These are phyloP conservation scores for Xylariaceae sp. DNA, from an alignment of 2,329 filamentous ascomycete genomes.

Conservation along the genomic window DNA sequence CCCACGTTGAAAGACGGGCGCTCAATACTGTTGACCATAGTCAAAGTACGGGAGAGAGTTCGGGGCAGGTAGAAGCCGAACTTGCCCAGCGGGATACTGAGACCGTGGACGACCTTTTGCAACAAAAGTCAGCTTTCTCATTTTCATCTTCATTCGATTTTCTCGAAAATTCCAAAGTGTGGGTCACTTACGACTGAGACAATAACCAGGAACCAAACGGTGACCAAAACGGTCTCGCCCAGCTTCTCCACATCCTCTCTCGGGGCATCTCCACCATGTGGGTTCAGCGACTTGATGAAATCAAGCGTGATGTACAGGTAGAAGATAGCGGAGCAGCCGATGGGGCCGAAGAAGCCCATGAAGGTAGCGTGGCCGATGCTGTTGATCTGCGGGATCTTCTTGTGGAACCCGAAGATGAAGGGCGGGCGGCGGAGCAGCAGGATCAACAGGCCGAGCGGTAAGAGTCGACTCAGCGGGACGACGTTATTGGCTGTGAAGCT, in stretches of 20 bases:
- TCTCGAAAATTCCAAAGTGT: neutral
- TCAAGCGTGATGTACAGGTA: conserved; percentile 79
- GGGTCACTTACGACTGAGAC: conserved; percentile 67
- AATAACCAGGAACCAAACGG: conserved; percentile 82
- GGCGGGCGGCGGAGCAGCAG: conserved; percentile 73
- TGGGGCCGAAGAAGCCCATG: conserved; percentile 88
- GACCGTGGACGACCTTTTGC: conserved; percentile 65
- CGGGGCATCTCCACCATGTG: conserved; percentile 48
- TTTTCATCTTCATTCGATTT: neutral
- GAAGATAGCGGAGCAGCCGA: conserved; percentile 85
- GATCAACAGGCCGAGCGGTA: conserved; percentile 69
- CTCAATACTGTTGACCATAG: conserved; percentile 27
- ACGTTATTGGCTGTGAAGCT: conserved; percentile 61
- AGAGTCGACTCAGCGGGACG: conserved; percentile 67
- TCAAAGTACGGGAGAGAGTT: conserved; percentile 53
- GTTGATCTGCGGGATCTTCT: conserved; percentile 73
- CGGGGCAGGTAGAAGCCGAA: conserved; percentile 58
- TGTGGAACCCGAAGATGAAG: conserved; percentile 67
- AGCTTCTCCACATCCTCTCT: conserved; percentile 62
- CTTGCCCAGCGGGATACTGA: conserved; percentile 74
- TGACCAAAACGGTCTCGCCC: conserved; percentile 60
- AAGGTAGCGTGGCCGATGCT: conserved; percentile 70
- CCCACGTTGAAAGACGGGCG: conserved; percentile 20
- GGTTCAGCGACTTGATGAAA: conserved; percentile 56
- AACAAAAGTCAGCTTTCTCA: neutral